Conservation (phyloP, 2,329 filamentous ascomycete species). For the Thermomyces lanuginosus region DNA sequence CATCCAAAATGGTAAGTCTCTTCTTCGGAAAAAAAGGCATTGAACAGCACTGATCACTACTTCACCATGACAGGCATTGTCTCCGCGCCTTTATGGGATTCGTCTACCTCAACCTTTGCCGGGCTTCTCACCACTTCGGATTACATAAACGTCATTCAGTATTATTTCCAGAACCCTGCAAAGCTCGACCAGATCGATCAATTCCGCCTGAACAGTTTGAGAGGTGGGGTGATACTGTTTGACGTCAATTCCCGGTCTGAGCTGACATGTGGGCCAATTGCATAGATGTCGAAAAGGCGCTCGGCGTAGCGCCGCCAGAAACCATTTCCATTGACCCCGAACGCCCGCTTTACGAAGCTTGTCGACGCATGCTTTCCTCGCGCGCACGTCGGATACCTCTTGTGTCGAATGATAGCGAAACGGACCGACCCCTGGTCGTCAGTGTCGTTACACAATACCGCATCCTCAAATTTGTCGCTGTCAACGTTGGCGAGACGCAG, state of each 20-base stretch:
- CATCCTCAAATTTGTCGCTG: slow-evolving; percentile 95
- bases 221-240: slow-evolving; percentile 42
- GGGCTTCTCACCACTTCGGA: slow-evolving; percentile 89
- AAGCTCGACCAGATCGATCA: slow-evolving; percentile 80
- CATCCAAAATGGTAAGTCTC: slow-evolving; percentile 67
- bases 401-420: slow-evolving; percentile 88
- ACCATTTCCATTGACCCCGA: slow-evolving; percentile 92
- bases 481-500: slow-evolving; percentile 81
- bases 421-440: slow-evolving; percentile 76
- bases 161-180: slow-evolving; percentile 94
- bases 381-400: slow-evolving; percentile 85
- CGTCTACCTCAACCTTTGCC: slow-evolving; percentile 77
- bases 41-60: slow-evolving; percentile 3
- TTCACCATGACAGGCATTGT: slow-evolving; percentile 57
- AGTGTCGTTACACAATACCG: slow-evolving; percentile 97
- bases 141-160: slow-evolving; percentile 97
- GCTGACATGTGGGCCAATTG: no score
- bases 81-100: slow-evolving; percentile 94
- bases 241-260: neutral
- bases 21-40: no score
- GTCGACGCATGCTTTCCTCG: slow-evolving; percentile 82
- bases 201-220: slow-evolving; percentile 77
- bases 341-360: slow-evolving; percentile 83
- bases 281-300: slow-evolving; percentile 82
- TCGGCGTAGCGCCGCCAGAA: slow-evolving; percentile 79